Percentiles rank a stretch among this genome's conserved stretches.
Conservation (phyloP, 352 stramenopile species). For the Globisporangium megalacanthum region DNA sequence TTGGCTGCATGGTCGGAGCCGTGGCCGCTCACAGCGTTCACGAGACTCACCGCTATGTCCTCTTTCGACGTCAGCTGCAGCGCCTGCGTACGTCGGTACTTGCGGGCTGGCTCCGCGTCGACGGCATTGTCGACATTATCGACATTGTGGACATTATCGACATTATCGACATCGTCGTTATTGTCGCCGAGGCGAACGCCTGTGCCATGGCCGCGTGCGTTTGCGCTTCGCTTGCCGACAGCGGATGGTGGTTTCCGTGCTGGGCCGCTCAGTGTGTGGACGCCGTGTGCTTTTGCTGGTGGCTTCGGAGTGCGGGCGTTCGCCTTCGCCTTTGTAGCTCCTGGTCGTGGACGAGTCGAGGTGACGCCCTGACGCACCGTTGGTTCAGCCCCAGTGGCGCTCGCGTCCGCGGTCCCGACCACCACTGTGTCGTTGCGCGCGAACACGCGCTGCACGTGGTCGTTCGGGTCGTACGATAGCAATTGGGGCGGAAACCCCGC, state of each 20-base stretch:
- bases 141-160: background rate
- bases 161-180: constrained; percentile 23
- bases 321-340: background rate
- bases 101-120: constrained; percentile 8
- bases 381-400: constrained; percentile 8
- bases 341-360: constrained; percentile 1
- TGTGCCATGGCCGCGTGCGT: constrained; percentile 31
- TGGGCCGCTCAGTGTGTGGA: constrained; percentile 46
- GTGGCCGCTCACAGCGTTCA: constrained; percentile 53
- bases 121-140: background rate
- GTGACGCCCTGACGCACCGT: constrained; percentile 16
- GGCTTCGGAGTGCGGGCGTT: background rate
- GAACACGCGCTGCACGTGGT: constrained; percentile 43
- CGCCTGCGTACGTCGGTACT: constrained; percentile 43
- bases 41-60: constrained; percentile 58
- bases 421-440: constrained; percentile 71
- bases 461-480: constrained; percentile 28
- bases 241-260: background rate
- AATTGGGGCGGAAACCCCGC: constrained; percentile 55
- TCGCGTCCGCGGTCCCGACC: constrained; percentile 21
- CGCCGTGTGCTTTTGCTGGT: constrained; percentile 17
- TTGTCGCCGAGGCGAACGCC: constrained; percentile 55
- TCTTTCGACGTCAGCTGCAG: constrained; percentile 76
- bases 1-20: constrained; percentile 55
- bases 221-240: constrained; percentile 23